Conservation (phyloP, 495 filamentous ascomycete species). For the Aspergillus sclerotiicarbonarius region DNA sequence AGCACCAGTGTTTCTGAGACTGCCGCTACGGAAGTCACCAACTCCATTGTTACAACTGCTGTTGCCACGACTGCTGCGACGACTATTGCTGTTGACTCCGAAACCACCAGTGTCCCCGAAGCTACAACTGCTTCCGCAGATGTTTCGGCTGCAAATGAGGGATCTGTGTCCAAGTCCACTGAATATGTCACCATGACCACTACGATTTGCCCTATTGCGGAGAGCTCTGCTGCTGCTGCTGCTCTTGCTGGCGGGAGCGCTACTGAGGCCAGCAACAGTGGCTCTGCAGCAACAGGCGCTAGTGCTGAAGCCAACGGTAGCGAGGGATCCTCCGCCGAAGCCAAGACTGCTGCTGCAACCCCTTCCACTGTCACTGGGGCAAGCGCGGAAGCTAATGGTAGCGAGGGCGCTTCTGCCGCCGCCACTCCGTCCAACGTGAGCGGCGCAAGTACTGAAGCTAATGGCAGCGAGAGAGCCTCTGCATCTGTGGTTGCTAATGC, state of each 20-base stretch:
- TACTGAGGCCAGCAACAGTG: conserved; percentile 4
- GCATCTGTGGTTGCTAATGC: background rate
- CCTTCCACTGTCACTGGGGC: background rate
- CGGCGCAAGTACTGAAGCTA: background rate
- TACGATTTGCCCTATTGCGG: conserved; percentile 10
- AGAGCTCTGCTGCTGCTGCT: background rate
- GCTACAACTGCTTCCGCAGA: conserved; percentile 6
- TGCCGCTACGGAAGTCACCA: background rate
- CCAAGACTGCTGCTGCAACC: background rate
- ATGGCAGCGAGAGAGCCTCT: background rate
- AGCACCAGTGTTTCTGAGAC: conserved; percentile 4
- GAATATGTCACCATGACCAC: conserved; percentile 20
- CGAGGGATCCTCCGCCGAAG: background rate
- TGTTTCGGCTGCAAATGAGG: conserved; percentile 1
- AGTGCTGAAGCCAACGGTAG: background rate
- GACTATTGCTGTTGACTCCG: background rate
- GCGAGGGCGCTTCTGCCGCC: background rate
- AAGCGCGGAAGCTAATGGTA: conserved; percentile 2
- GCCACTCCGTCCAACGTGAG: background rate
- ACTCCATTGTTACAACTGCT: conserved; percentile 4
- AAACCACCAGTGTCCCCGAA: conserved; percentile 1
- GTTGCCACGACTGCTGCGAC: conserved; percentile 1
- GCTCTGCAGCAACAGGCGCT: background rate
- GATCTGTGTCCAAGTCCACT: conserved; percentile 10
- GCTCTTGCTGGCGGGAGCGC: background rate